Percentiles rank a stretch among this genome's conserved stretches.
Conservation (phyloP, 176 grass and related monocot species). For the Melocanna baccifera region DNA sequence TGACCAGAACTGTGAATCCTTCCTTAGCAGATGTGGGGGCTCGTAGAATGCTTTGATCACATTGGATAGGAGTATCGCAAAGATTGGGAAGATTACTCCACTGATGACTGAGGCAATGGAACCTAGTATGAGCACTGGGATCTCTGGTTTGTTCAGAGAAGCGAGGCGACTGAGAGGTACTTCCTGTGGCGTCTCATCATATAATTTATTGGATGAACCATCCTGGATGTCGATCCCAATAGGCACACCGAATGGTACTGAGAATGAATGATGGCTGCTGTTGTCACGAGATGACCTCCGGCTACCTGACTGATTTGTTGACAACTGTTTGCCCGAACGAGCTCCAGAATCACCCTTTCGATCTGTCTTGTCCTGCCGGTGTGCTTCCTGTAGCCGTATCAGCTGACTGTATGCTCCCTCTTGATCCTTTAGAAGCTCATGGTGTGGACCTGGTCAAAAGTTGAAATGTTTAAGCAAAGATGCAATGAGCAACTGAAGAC, state of each 20-base stretch:
- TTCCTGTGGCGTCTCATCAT: conserved; percentile 45
- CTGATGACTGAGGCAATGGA: conserved; percentile 64
- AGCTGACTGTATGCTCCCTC: conserved; percentile 83
- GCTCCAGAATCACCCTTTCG: conserved; percentile 35
- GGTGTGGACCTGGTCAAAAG: conserved; percentile 60
- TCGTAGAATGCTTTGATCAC: conserved; percentile 82
- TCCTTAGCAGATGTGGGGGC: conserved; percentile 64
- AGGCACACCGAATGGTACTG: conserved; percentile 55
- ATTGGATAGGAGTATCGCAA: conserved; percentile 71
- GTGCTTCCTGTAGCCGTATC: conserved; percentile 75
- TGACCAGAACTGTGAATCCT: conserved; percentile 79
- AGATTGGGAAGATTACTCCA: conserved; percentile 81
- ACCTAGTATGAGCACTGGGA: conserved; percentile 68
- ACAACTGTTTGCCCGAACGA: conserved; percentile 56
- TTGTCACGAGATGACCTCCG: conserved; percentile 58
- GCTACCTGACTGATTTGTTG: conserved; percentile 52
- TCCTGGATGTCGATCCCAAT: conserved; percentile 59
- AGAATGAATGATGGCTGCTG: conserved; percentile 76
- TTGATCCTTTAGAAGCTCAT: conserved; percentile 66
- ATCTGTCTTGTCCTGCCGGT: conserved; percentile 47
- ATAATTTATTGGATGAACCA: conserved; percentile 38
- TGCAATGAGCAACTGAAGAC: neutral
- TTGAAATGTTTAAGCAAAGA: conserved; percentile 34
- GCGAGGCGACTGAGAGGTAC: conserved; percentile 76
- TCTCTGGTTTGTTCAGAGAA: conserved; percentile 79